Evolutionary conservation across 441 rosid species (phyloP).

Genomic region (Viola pubescens): DNA sequence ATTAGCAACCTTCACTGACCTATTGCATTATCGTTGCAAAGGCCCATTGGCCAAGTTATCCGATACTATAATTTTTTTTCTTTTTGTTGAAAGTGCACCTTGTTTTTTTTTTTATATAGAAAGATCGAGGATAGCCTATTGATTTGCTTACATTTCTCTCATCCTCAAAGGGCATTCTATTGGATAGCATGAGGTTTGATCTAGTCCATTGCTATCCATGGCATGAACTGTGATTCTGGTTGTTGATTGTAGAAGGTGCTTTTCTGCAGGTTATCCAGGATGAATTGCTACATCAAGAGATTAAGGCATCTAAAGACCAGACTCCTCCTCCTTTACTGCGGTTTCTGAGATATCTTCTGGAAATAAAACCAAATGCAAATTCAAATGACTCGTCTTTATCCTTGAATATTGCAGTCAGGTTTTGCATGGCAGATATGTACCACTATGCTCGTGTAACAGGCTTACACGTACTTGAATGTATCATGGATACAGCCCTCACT

Average conservation of each 20-base stretch:
- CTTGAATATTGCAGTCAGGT: constrained; percentile 36
- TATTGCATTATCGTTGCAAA: neutral
- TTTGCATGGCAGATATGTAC: constrained; percentile 77
- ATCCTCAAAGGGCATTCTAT: constrained; percentile 1
- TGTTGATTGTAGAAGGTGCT: constrained; percentile 14
- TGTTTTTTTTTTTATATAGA: neutral
- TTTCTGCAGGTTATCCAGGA: constrained; percentile 69
- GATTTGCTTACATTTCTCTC: neutral
- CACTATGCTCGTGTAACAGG: constrained; percentile 90
- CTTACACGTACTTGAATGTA: constrained; percentile 70
- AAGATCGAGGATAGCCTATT: neutral
- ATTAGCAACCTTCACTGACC: neutral
- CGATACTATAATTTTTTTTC: constrained; percentile 2
- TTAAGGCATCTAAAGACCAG: constrained; percentile 38
- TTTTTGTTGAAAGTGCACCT: neutral
- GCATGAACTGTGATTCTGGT: neutral
- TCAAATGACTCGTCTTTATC: constrained; percentile 30
- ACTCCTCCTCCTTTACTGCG: constrained; percentile 64
- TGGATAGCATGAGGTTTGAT: neutral
- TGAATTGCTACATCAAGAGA: constrained; percentile 57
- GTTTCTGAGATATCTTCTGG: constrained; percentile 44
- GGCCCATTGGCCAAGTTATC: constrained; percentile 1
- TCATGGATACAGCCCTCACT: constrained; percentile 71
- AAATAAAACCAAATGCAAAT: constrained; percentile 35
- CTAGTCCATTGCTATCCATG: neutral